Base-by-base conservation (phyloP, 306 rosid species). In the Arachis hypogaea region DNA sequence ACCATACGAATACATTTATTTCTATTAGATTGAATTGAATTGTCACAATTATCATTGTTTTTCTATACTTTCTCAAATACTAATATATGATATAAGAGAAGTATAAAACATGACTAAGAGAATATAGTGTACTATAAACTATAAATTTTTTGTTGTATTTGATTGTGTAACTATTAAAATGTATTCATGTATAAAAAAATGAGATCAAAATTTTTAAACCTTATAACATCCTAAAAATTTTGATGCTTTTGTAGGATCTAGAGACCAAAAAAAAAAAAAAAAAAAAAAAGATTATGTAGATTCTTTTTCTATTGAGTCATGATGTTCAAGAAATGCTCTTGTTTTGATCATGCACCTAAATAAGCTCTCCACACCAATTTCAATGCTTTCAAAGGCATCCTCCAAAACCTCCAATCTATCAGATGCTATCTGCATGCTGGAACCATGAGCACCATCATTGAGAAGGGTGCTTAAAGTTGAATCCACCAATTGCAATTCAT, bases 291-390 rank as follows among this genome's bases (percentile, higher is more conserved):
- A 22, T 6, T 11, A 7, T 5, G 7, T 7, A n/a, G 38, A 33
- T 33, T 33, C 57, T 11, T 12, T 1, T 22, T 29, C 58, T 81
- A 90, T 60, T 81, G 88, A 46, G 92, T 79, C 63, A 84, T 63
- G 66, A 80, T 82, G 82, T 90, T 92, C 77, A 88, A 74, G 88
- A 3, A 66, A 75, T 59, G 88, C 73, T 81, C 98, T 92, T 1
- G 83, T 75, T 69, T 81, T 92, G 4, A 90, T 81, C 86, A 92
- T 77, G 29, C 69, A 57, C 83, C 90, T 85, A 68, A 85, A 90
- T 40, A 90, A 28, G 6, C 33, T 76, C 61, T 84, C 90, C 79
- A 93, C 62, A 9, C 85, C 82, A 67, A 61, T 88, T 72, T 88
- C 96, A 40, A 90, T 38, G 51, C 68, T 78, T 78, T 88, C 88